Evolutionary conservation across 202 grass and related monocot species (phyloP), one percentile per base, ranked within the genome.

Genomic region (Musa balbisiana): DNA sequence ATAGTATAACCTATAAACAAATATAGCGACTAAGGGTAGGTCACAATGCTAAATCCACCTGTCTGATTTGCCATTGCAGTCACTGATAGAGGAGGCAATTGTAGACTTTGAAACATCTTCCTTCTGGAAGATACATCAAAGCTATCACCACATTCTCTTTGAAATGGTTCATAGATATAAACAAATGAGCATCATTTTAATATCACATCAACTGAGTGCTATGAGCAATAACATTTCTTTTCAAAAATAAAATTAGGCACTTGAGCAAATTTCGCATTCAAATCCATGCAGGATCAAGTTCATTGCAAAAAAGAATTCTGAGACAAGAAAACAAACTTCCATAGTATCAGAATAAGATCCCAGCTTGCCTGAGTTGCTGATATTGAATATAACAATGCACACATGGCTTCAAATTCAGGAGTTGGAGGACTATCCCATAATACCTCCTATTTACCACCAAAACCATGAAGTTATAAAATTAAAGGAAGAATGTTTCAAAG

Each of bases 381-480:
- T 79, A 97, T 97, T 64, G 93, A 93, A 76, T 97, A 97, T 83
- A 97, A 97, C 53, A 97, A 58, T 21, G 93, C 93, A 86, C 88
- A 93, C 71, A 16, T 88, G 26, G 90, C 86, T 86, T 97, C 88
- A 63, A 51, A 82, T 89, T 97, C 93, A 84, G 90, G 80, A 87
- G 78, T 84, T 16, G 93, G 93, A 62, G 93, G 93, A 55, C 85
- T 86, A 84, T 97, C 88, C 90, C 91, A 91, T 62, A 97, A 83
- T 58, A 97, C 90, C 74, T 97, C 93, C 90, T 97, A 75, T 50
- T 60, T 80, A 65, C 73, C 77, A 20, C 55, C 43, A 51, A 74
- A 83, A 62, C 13, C 74, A 72, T 20, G 62, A 82, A 51, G 21
- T 66, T 25, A 21, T 55, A 50, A n/a, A 21, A 68, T 26, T 64